Evolutionary conservation across 371 early-diverging fungal genomes (phyloP).

Genomic region (Apophysomyces trapeziformis): DNA sequence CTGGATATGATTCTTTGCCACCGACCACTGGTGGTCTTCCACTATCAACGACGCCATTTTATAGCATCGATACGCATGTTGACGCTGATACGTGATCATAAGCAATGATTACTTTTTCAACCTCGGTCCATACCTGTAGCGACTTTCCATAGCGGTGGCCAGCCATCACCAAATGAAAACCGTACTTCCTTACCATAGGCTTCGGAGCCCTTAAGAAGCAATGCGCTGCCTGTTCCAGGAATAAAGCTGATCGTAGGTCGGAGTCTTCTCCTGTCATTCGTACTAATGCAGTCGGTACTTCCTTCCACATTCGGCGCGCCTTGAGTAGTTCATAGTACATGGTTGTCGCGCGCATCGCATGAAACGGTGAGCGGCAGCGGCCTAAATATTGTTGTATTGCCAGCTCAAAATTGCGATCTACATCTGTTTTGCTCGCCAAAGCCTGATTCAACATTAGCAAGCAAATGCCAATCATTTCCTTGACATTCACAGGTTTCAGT

Average conservation of each 20-base stretch:
- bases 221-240: conserved; percentile 90
- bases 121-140: conserved; percentile 44
- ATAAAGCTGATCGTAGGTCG: conserved; percentile 77
- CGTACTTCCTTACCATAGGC: conserved; percentile 82
- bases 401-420: conserved; percentile 79
- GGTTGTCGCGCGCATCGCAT: conserved; percentile 77
- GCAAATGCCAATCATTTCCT: conserved; percentile 94
- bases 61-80: conserved; percentile 82
- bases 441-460: conserved; percentile 68
- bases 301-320: conserved; percentile 67
- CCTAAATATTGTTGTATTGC: conserved; percentile 75
- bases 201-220: conserved; percentile 64
- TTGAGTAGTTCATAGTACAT: conserved; percentile 82
- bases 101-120: not conserved
- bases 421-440: conserved; percentile 63
- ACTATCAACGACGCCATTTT: conserved; percentile 63
- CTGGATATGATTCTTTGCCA: conserved; percentile 85
- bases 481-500: conserved; percentile 18
- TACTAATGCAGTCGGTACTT: conserved; percentile 71
- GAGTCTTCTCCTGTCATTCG: conserved; percentile 78
- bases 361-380: conserved; percentile 63
- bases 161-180: conserved; percentile 88
- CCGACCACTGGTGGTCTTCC: conserved; percentile 72
- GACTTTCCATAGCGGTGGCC: conserved; percentile 83
- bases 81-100: conserved; percentile 41